Evolutionary conservation across 768 basidiomycete species (phyloP), one percentile per base, ranked within the genome.

Genomic region (Cytidiella melzeri): DNA sequence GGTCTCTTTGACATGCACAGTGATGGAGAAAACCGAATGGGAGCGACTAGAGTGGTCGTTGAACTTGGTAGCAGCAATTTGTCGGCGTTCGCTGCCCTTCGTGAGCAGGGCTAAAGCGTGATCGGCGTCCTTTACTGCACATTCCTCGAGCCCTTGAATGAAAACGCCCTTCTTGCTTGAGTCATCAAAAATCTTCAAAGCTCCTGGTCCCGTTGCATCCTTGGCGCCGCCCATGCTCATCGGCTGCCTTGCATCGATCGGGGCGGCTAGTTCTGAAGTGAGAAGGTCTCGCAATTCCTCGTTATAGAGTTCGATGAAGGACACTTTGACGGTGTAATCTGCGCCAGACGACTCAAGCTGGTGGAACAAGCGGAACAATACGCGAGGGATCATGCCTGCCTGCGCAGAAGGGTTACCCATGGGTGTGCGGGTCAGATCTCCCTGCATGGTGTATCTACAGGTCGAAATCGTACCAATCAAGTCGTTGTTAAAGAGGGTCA

Each of bases 11-110:
- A 83, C 80, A 61, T 96, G 92, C 0, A 99, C 87, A 0, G 91
- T 92, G 58, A 99, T 81, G n/a, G 92, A 89, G 66, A 99, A 97
- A 13, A 99, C 86, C 1, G 94, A 96, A 64, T 99, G 96, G 0
- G 96, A 98, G 12, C 96, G 92, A 68, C 93, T 90, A 4, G 92
- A 95, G 57, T 92, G 89, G 61, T 97, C 92, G 64, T 99, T 99
- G 76, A 98, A 95, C 64, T 93, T 94, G 19, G 96, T 98, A 7
- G 91, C 83, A 0, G 94, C 96, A 40, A 91, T 90, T 67, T 98
- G 93, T 46, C 96, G 74, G 30, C 93, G 79, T 52, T 91, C 79
- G 51, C 88, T 92, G 41, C 96, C 96, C 64, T 92, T 93, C 18
- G 81, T 83, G 25, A 99, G 74, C 37, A 97, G 76, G 19, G 77